Evolutionary conservation across 2,329 filamentous ascomycete genomes (phyloP).

Genomic region (Pseudogymnoascus sp.): DNA sequence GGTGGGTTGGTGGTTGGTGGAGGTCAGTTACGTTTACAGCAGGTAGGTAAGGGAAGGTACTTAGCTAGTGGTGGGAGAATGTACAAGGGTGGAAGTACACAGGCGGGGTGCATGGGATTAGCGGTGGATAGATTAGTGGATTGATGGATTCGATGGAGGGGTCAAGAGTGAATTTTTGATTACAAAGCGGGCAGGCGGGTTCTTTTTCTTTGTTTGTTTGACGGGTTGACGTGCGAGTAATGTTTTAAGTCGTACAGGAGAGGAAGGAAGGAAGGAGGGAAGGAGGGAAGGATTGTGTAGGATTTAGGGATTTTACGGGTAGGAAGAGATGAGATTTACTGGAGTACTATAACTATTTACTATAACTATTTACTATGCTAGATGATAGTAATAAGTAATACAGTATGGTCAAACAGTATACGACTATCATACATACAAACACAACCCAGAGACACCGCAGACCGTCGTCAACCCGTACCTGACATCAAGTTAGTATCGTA

Average conservation of each 20-base stretch:
- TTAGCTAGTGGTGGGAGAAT: neutral
- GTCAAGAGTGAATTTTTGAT: neutral
- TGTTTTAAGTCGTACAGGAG: neutral
- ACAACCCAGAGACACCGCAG: too few species aligned
- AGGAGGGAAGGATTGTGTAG: too few species aligned
- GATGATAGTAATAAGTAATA: too few species aligned
- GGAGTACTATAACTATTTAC: too few species aligned
- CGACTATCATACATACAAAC: too few species aligned
- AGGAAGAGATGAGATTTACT: too few species aligned
- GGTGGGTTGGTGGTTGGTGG: neutral
- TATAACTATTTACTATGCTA: too few species aligned
- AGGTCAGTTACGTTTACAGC: neutral
- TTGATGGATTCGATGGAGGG: neutral
- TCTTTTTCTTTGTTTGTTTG: too few species aligned
- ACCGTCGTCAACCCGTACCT: neutral
- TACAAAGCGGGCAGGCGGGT: neutral
- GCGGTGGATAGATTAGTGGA: too few species aligned
- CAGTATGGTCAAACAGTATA: too few species aligned
- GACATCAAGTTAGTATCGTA: neutral
- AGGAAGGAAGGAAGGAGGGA: too few species aligned
- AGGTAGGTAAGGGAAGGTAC: neutral
- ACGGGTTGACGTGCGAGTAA: neutral
- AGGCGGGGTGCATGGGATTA: neutral
- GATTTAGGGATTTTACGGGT: neutral
- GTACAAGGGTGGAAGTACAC: neutral